Conservation (phyloP, 2,329 filamentous ascomycete species). For the Monosporascus cannonballus region DNA sequence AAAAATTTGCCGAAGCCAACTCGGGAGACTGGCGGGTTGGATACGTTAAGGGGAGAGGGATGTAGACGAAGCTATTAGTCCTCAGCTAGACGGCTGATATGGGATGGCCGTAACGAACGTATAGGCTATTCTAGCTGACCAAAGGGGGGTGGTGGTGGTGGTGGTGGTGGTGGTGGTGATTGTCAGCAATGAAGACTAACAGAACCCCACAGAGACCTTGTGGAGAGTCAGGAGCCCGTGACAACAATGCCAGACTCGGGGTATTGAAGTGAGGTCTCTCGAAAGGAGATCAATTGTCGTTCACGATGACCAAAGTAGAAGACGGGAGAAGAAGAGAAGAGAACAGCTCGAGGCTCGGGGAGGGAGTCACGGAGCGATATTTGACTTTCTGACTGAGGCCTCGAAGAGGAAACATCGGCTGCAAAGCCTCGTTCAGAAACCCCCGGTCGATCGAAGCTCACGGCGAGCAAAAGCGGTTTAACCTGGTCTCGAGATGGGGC, state of each 20-base stretch:
- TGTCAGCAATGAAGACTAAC: neutral
- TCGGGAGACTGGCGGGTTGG: neutral
- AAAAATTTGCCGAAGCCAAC: neutral
- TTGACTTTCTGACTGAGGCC: constrained; percentile 20
- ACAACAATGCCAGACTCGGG: constrained; percentile 11
- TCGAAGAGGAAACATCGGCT: constrained; percentile 11
- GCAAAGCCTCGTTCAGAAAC: constrained; percentile 20
- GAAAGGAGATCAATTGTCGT: constrained; percentile 7
- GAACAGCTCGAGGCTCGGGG: constrained; percentile 13
- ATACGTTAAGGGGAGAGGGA: neutral
- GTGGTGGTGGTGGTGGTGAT: neutral
- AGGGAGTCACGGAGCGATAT: constrained; percentile 29
- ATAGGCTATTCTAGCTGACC: neutral
- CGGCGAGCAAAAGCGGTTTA: neutral
- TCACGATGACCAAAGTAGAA: constrained; percentile 5
- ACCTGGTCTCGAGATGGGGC: neutral
- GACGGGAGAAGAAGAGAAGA: constrained; percentile 11
- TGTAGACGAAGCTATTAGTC: neutral
- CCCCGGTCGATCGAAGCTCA: neutral
- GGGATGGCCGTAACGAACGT: neutral
- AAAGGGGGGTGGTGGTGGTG: neutral
- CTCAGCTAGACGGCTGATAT: neutral
- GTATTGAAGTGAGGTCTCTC: constrained; percentile 11
- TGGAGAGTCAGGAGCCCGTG: constrained; percentile 1
- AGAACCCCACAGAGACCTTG: neutral